Percentiles rank a stretch among this genome's conserved stretches.
phyloP scores from a whole-genome alignment of 2,329 filamentous ascomycete genomes.

The Hypoxylon sp. region DNA sequence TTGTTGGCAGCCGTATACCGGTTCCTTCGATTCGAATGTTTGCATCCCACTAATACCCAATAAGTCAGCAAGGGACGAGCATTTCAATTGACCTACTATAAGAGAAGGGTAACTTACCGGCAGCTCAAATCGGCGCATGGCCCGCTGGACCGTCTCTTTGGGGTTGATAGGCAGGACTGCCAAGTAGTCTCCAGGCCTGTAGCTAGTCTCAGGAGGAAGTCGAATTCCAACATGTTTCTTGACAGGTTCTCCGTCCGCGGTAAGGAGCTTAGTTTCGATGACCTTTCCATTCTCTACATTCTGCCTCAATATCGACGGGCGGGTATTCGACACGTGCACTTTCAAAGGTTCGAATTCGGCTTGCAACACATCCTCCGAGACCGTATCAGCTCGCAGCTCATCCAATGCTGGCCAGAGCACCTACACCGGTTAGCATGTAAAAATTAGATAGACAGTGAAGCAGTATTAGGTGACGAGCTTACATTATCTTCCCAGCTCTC shows the following conservation, averaged over 20 bases:
- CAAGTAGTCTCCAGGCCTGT: conserved; percentile 72
- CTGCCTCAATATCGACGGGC: conserved; percentile 59
- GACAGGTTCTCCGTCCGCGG: conserved; percentile 55
- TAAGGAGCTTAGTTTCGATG: conserved; percentile 58
- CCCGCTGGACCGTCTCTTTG: conserved; percentile 63
- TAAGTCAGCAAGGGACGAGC: conserved; percentile 5
- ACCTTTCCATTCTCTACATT: conserved; percentile 61
- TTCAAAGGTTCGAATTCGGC: conserved; percentile 43
- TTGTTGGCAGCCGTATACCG: conserved; percentile 26
- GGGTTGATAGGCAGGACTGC: conserved; percentile 70
- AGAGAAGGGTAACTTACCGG: conserved; percentile 57
- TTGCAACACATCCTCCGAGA: neutral
- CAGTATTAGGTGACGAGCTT: neutral
- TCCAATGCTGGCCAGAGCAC: conserved; percentile 31
- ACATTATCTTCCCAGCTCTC: conserved; percentile 74
- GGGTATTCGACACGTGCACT: conserved; percentile 41
- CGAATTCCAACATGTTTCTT: conserved; percentile 64
- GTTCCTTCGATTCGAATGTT: conserved; percentile 29
- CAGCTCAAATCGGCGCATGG: conserved; percentile 63
- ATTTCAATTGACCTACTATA: conserved; percentile 54
- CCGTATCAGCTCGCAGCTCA: conserved; percentile 4
- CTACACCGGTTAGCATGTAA: conserved; percentile 11
- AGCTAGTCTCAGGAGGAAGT: conserved; percentile 64
- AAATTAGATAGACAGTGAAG: neutral
- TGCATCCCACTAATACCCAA: conserved; percentile 28